Evolutionary conservation across 805 yeast species (phyloP).

Genomic region (Lipomyces oligophaga): DNA sequence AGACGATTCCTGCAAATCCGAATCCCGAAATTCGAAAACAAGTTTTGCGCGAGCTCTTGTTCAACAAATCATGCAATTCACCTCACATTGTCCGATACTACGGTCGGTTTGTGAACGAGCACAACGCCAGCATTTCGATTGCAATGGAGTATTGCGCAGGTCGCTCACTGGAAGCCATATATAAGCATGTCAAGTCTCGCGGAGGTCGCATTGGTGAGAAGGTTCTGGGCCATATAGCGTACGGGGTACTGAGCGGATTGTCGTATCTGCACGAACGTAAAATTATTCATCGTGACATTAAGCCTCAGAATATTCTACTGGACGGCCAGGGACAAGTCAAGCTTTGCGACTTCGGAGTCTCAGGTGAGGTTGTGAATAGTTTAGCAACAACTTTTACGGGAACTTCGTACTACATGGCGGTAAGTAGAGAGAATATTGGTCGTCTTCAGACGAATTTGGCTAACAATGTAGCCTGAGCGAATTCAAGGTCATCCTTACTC

Average conservation of each 20-base stretch:
- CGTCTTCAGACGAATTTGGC: neutral
- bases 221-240: slow-evolving; percentile 86
- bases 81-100: slow-evolving; percentile 86
- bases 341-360: slow-evolving; percentile 94
- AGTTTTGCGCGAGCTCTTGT: slow-evolving; percentile 84
- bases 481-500: slow-evolving; percentile 94
- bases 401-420: slow-evolving; percentile 94
- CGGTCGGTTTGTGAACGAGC: slow-evolving; percentile 82
- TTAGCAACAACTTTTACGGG: slow-evolving; percentile 96
- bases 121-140: slow-evolving; percentile 76
- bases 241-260: slow-evolving; percentile 76
- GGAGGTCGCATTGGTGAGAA: slow-evolving; percentile 91
- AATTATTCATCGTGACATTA: slow-evolving; percentile 87
- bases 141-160: slow-evolving; percentile 99
- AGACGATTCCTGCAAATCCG: slow-evolving; percentile 67
- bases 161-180: slow-evolving; percentile 83
- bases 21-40: slow-evolving; percentile 87
- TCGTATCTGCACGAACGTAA: slow-evolving; percentile 82
- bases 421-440: slow-evolving; percentile 4
- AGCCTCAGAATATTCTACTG: slow-evolving; percentile 87
- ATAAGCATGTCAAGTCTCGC: slow-evolving; percentile 63
- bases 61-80: slow-evolving; percentile 75
- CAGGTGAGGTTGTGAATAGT: slow-evolving; percentile 81
- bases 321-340: slow-evolving; percentile 78
- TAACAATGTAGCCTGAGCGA: slow-evolving; percentile 62